Evolutionary conservation across 768 basidiomycete species (phyloP), one percentile per base, ranked within the genome.

Genomic region (Rhizopogon sp.): DNA sequence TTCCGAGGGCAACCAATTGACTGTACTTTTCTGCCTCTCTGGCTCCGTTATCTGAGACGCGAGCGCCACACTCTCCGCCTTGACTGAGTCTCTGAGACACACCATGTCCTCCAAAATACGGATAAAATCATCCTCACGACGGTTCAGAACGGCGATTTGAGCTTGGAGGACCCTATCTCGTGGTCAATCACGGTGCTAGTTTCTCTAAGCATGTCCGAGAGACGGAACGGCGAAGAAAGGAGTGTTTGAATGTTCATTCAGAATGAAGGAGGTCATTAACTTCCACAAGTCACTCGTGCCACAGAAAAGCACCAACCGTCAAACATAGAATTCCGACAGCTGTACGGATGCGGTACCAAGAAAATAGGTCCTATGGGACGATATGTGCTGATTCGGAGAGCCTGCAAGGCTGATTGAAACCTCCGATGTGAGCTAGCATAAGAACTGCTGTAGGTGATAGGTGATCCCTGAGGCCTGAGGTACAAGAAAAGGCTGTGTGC

Each of bases 1-100:
- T 58, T 82, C 81, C 39, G 70, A 56, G 13, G 81, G 80, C 44
- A 82, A 73, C 74, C 77, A 78, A 57, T 79, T 75, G 53, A 80
- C 71, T 14, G 80, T 79, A 25, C 73, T 67, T 44, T 68, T 73
- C 60, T 74, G 70, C 13, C 66, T 70, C 43, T 76, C 65, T n/a
- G 81, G 66, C 22, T 66, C 64, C 53, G 47, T 58, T 39, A 66
- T 62, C 54, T 66, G 69, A 37, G 60, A 58, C 45, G 67, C 66
- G 29, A 77, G 58, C 0, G 56, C 61, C 54, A 60, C 58, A 50
- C 64, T 72, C 61, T 80, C 74, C 37, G 52, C 57, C 16, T 58
- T 61, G 11, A 75, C 62, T 3, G 72, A 70, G 41, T 66, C 69
- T 58, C 71, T 73, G 53, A 77, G 67, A 39, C 56, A 63, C 49